Percentiles rank a stretch among this genome's conserved stretches.
Conservation (phyloP, 805 yeast genomes). For the Kuraishia hungarica region DNA sequence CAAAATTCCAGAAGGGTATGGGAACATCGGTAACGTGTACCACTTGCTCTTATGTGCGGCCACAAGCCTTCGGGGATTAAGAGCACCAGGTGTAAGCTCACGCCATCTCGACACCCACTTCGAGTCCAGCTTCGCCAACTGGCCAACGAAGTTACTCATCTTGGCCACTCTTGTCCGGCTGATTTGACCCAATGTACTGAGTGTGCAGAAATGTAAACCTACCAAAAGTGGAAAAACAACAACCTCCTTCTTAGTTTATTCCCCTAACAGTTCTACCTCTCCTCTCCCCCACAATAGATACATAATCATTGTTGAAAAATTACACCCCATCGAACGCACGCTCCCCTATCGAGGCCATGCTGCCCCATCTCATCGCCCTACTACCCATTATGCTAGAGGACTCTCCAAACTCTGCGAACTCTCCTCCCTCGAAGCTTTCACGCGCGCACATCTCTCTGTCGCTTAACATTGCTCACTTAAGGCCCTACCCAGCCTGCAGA, state of each 20-base stretch:
- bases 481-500: not conserved
- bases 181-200: not conserved
- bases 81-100: constrained; percentile 11
- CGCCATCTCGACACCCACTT: constrained; percentile 49
- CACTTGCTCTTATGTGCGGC: constrained; percentile 19
- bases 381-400: too few species aligned
- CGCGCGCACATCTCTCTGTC: too few species aligned
- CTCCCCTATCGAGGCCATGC: not conserved
- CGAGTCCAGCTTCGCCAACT: constrained; percentile 29
- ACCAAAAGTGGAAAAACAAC: too few species aligned
- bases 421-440: not conserved
- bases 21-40: constrained; percentile 83
- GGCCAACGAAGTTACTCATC: constrained; percentile 4
- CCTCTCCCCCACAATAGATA: too few species aligned
- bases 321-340: too few species aligned
- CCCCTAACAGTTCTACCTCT: too few species aligned
- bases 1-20: constrained; percentile 89
- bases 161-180: not conserved
- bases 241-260: too few species aligned
- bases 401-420: too few species aligned
- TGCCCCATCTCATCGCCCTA: too few species aligned
- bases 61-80: constrained; percentile 20
- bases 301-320: too few species aligned
- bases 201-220: not conserved
- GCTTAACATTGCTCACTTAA: too few species aligned